These are phyloP conservation scores for Epichloe amarillans DNA, from an alignment of 2,329 filamentous ascomycete species.

Conservation along the genomic window DNA sequence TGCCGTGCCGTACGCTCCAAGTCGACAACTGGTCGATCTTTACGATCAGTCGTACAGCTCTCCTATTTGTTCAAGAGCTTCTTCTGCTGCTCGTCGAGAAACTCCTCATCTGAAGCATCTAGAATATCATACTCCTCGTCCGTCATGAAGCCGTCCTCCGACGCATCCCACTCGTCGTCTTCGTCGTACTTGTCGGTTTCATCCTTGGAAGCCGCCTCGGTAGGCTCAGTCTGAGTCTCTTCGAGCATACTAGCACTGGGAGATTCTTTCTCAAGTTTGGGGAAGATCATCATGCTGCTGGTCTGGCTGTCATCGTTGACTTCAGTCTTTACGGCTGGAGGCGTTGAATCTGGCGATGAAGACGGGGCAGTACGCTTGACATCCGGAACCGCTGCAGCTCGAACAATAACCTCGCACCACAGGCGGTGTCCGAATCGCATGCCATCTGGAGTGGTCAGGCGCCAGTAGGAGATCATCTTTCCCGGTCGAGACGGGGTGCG, in stretches of 20 bases:
- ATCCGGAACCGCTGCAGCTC: slow-evolving; percentile 19
- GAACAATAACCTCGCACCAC: slow-evolving; percentile 83
- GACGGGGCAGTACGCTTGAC: slow-evolving; percentile 13
- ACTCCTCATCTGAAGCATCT: slow-evolving; percentile 87
- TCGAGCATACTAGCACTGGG: slow-evolving; percentile 69
- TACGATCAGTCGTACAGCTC: background rate
- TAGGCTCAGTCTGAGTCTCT: slow-evolving; percentile 36
- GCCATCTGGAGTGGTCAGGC: slow-evolving; percentile 69
- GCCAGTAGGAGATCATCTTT: slow-evolving; percentile 90
- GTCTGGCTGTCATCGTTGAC: slow-evolving; percentile 12
- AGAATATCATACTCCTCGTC: slow-evolving; percentile 98
- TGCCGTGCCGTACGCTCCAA: background rate
- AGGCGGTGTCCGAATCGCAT: slow-evolving; percentile 81
- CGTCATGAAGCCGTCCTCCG: slow-evolving; percentile 71
- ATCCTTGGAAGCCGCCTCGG: slow-evolving; percentile 42
- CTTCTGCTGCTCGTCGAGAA: slow-evolving; percentile 41
- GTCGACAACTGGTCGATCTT: background rate
- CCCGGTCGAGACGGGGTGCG: slow-evolving; percentile 67
- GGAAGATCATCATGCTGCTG: slow-evolving; percentile 81
- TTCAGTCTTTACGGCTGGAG: slow-evolving; percentile 15
- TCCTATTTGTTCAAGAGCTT: slow-evolving; percentile 24
- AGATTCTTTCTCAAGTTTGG: slow-evolving; percentile 88
- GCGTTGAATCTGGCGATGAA: background rate
- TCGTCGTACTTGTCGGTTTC: slow-evolving; percentile 25
- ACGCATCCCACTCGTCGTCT: slow-evolving; percentile 49